Percentiles rank a stretch among this genome's conserved stretches.
phyloP scores from a whole-genome alignment of 176 grass and related monocot species.

The Zizania latifolia region DNA sequence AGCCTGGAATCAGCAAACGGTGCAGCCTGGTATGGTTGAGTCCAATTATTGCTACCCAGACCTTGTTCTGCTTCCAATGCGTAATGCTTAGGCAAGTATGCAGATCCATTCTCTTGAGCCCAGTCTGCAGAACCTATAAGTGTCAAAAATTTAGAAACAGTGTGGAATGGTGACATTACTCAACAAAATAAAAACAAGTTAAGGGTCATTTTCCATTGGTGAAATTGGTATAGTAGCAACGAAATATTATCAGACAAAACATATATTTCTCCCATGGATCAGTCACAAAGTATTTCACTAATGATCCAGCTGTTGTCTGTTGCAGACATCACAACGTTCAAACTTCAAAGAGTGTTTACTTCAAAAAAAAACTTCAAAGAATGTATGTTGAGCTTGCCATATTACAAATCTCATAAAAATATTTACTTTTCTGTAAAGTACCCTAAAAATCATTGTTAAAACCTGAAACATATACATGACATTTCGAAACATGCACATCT shows the following conservation, averaged over 20 bases:
- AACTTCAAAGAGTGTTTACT: no score
- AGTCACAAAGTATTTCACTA: background rate
- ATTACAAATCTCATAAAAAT: no score
- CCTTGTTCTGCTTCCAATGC: conserved; percentile 30
- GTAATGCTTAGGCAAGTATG: conserved; percentile 41
- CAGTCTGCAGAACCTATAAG: conserved; percentile 57
- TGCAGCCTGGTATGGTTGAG: conserved; percentile 33
- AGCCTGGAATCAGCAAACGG: conserved; percentile 40
- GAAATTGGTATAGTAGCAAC: background rate
- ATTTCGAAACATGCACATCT: background rate
- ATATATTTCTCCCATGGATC: background rate
- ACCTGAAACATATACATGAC: background rate
- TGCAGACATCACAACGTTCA: background rate
- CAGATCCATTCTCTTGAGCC: conserved; percentile 39
- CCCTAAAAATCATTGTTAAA: no score
- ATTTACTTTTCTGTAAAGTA: no score
- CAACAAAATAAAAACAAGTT: conserved; percentile 10
- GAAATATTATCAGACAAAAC: background rate
- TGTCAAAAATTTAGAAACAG: background rate
- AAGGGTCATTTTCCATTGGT: background rate
- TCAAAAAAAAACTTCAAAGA: no score
- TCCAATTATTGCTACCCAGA: conserved; percentile 43
- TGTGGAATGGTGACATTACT: conserved; percentile 9
- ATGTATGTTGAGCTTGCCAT: background rate
- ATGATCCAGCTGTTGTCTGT: background rate